Evolutionary conservation across 2,329 filamentous ascomycete genomes (phyloP), one percentile per base, ranked within the genome.

Genomic region (Penicillium capsulatum): DNA sequence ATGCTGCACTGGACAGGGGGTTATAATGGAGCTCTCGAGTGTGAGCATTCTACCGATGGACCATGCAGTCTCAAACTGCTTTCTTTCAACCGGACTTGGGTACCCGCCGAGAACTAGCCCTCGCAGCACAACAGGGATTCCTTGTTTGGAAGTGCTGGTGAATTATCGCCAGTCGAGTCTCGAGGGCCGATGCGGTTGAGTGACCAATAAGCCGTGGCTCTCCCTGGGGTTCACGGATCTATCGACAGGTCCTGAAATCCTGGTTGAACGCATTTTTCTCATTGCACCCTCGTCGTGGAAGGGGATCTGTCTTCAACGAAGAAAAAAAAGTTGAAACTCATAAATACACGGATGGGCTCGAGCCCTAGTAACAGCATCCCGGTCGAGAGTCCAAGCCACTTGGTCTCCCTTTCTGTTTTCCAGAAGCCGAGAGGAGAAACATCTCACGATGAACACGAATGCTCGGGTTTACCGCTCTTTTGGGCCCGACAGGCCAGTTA

Each of bases 381-480:
- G 15, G 47, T 51, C 43, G 31, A 53, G 47, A 48, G 26, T 33
- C 41, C 16, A 10, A 15, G 28, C 28, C 17, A 36, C 43, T 16
- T 34, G 42, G 15, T 37, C 45, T 36, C 32, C 34, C 47, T 22
- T 22, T 22, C 9, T 22, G 5, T 22, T 53, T 50, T 42, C 36
- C 45, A 40, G 51, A 50, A 38, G 22, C 22, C 15, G 26, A 20
- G 15, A 42, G 31, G 31, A 28, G 29, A 34, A 43, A 35, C 30
- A 16, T 22, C 30, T 16, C 22, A 17, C 26, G 32, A 34, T 14
- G 33, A 29, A 44, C 41, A 53, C 37, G 35, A 31, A 47, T 36
- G 38, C 13, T 22, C 38, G 2, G 30, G 17, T 34, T 42, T 51
- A 53, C 51, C 51, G 51, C 51, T 52, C 33, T 48, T 53, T 52